These are phyloP conservation scores for Phaeotremella fagi DNA, from an alignment of 768 basidiomycete genomes.

Conservation along the genomic window DNA sequence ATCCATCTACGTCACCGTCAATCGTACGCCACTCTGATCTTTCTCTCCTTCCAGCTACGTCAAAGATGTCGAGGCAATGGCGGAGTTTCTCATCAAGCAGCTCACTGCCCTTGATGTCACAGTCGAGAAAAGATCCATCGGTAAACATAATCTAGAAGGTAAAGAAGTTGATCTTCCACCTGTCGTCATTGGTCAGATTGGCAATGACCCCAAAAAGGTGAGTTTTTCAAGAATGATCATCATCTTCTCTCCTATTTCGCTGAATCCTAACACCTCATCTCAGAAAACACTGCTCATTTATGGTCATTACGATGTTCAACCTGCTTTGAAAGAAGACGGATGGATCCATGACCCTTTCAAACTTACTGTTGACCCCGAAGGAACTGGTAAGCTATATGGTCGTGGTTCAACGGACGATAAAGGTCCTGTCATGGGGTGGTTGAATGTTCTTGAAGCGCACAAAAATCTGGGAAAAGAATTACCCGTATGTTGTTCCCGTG, in stretches of 20 bases:
- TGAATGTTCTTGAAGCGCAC: conserved; percentile 85
- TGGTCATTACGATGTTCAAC: conserved; percentile 94
- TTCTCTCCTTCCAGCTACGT: conserved; percentile 60
- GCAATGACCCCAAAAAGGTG: conserved; percentile 70
- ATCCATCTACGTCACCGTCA: conserved; percentile 1
- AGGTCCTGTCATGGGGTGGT: conserved; percentile 81
- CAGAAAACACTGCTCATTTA: conserved; percentile 86
- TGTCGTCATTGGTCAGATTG: conserved; percentile 73
- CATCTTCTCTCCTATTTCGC: neutral
- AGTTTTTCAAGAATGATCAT: neutral
- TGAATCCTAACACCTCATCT: conserved; percentile 11
- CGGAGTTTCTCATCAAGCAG: conserved; percentile 68
- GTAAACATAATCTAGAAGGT: conserved; percentile 68
- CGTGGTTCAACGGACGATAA: conserved; percentile 89
- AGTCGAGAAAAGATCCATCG: conserved; percentile 69
- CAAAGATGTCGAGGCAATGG: conserved; percentile 78
- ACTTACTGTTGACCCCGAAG: conserved; percentile 56
- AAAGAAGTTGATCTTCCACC: conserved; percentile 72
- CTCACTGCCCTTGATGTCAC: conserved; percentile 73
- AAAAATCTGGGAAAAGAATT: conserved; percentile 60
- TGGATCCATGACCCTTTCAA: conserved; percentile 84
- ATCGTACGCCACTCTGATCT: neutral
- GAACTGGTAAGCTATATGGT: conserved; percentile 65
- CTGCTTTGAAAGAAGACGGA: conserved; percentile 64
- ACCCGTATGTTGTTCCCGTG: conserved; percentile 56